phyloP scores from a whole-genome alignment of 106 monocot genomes.

The Posidonia australis region DNA sequence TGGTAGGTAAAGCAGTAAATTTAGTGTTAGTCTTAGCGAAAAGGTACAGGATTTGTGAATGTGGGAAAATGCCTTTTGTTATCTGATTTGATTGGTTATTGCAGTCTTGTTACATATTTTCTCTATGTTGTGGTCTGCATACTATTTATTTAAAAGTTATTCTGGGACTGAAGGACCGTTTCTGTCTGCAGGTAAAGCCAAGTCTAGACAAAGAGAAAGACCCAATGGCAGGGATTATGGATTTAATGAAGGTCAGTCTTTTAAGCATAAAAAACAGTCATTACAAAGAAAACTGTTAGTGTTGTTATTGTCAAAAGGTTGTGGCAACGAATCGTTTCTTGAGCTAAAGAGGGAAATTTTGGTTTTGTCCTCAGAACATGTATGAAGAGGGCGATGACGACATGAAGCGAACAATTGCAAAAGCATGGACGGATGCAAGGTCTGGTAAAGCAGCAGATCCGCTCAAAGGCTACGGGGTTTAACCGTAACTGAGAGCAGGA shows the following conservation, averaged over 20 bases:
- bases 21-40: too few relatives aligned
- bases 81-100: too few relatives aligned
- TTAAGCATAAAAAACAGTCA: too few relatives aligned
- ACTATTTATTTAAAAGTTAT: too few relatives aligned
- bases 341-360: background rate
- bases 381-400: constrained; percentile 93
- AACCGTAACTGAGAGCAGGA: background rate
- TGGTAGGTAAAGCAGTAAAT: too few relatives aligned
- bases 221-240: constrained; percentile 95
- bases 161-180: too few relatives aligned
- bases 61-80: too few relatives aligned
- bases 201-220: constrained; percentile 64
- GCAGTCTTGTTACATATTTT: too few relatives aligned
- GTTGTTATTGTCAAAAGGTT: too few relatives aligned
- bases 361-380: constrained; percentile 54
- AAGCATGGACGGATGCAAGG: constrained; percentile 83
- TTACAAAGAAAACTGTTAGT: too few relatives aligned
- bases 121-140: too few relatives aligned
- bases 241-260: constrained; percentile 67
- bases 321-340: background rate
- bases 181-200: constrained; percentile 73
- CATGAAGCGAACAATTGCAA: constrained; percentile 87
- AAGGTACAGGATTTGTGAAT: too few relatives aligned
- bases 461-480: constrained; percentile 18
- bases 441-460: constrained; percentile 66